A percentile compares a stretch with the other conserved stretches of the same genome.
phyloP scores from a whole-genome alignment of 176 grass and related monocot genomes.

The Aegilops tauschii region DNA sequence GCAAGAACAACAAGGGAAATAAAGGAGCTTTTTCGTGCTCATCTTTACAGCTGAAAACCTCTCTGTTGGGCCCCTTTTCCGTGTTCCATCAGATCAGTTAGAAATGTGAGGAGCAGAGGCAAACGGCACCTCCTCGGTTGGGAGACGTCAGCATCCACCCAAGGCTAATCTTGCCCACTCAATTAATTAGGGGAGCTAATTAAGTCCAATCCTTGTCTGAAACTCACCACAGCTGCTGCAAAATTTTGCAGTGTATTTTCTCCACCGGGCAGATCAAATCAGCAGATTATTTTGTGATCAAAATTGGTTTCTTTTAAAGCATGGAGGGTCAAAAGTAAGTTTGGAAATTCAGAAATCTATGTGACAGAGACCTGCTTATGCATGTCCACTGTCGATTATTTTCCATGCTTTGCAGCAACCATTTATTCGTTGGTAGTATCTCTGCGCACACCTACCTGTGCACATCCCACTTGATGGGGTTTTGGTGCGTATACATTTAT shows the following conservation, averaged over 20 bases:
- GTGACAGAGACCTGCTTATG: not conserved
- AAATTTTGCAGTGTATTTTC: not conserved
- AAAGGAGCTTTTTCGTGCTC: not conserved
- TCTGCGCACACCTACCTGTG: conserved; percentile 29
- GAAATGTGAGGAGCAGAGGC: conserved; percentile 24
- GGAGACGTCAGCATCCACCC: conserved; percentile 34
- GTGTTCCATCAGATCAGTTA: not conserved
- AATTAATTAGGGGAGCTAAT: not conserved
- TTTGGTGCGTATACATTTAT: not conserved
- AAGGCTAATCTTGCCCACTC: conserved; percentile 23
- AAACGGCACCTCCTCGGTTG: not conserved
- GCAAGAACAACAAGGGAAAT: not conserved
- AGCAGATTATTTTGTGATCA: conserved; percentile 1
- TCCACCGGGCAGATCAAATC: conserved; percentile 25
- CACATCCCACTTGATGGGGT: conserved; percentile 11
- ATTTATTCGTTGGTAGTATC: not conserved
- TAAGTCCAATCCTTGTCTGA: not conserved
- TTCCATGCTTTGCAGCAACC: not conserved
- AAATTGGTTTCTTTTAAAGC: not conserved
- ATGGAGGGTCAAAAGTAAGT: no score
- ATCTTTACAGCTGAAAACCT: conserved; percentile 35
- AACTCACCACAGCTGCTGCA: not conserved
- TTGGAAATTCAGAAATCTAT: conserved; percentile 24
- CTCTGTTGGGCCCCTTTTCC: not conserved
- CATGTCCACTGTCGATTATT: not conserved